phyloP scores from a whole-genome alignment of 768 basidiomycete genomes.

The Termitomyces sp. region DNA sequence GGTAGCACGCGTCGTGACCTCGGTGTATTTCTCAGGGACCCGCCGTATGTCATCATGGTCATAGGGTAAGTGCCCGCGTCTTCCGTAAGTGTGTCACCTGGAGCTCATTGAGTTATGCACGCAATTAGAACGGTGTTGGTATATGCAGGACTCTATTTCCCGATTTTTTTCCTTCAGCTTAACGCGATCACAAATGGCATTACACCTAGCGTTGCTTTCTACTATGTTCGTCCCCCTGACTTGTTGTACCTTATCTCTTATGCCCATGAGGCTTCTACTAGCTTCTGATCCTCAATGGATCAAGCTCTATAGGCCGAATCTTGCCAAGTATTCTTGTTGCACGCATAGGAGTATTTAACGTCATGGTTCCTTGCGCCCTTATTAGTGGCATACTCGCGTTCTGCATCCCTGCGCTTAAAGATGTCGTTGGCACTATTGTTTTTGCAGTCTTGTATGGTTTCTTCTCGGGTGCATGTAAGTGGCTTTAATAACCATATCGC shows the following conservation, averaged over 20 bases:
- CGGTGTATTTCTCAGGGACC: slow-evolving; percentile 33
- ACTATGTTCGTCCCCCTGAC: slow-evolving; percentile 32
- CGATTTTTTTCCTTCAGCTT: slow-evolving; percentile 53
- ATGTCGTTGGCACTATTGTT: slow-evolving; percentile 21
- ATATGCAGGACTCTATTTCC: slow-evolving; percentile 38
- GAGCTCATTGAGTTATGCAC: background rate
- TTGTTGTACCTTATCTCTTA: background rate
- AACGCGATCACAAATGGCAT: slow-evolving; percentile 44
- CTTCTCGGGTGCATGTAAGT: slow-evolving; percentile 34
- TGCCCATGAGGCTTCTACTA: slow-evolving; percentile 18
- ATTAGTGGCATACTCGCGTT: slow-evolving; percentile 27
- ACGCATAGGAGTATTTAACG: slow-evolving; percentile 20
- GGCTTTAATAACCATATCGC: background rate
- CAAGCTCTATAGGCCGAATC: slow-evolving; percentile 32
- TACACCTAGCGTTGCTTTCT: slow-evolving; percentile 45
- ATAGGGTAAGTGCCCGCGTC: slow-evolving; percentile 24
- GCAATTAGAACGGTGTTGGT: slow-evolving; percentile 26
- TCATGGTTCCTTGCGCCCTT: slow-evolving; percentile 24
- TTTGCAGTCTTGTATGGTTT: slow-evolving; percentile 35
- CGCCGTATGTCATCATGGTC: slow-evolving; percentile 37
- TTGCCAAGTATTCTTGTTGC: slow-evolving; percentile 28
- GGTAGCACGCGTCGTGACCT: slow-evolving; percentile 23
- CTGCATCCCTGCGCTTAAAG: slow-evolving; percentile 26
- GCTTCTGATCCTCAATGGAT: slow-evolving; percentile 49
- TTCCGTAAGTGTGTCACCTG: background rate